Conservation (phyloP, 352 stramenopile genomes). For the Globisporangium cystogenes region DNA sequence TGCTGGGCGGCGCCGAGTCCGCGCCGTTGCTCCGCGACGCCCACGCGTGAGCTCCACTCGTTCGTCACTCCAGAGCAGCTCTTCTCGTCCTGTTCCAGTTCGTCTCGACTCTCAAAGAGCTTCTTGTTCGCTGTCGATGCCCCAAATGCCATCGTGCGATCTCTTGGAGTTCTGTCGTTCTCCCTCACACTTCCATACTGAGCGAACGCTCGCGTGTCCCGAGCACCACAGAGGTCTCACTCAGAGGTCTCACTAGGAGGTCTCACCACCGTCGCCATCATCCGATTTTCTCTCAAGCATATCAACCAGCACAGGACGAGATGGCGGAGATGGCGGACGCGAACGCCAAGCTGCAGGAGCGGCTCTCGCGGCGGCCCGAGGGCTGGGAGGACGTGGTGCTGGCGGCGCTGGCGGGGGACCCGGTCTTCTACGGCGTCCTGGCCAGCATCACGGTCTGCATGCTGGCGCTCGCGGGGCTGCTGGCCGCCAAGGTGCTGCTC, state of each 20-base stretch:
- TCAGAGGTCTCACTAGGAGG: too few relatives aligned
- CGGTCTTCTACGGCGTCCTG: slow-evolving; percentile 49
- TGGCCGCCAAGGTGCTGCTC: slow-evolving; percentile 54
- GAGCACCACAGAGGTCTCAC: too few relatives aligned
- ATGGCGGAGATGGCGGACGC: slow-evolving; percentile 2
- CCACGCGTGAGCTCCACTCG: background rate
- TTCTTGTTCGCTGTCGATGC: too few relatives aligned
- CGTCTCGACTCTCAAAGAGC: background rate
- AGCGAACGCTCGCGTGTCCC: background rate
- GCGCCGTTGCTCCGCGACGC: slow-evolving; percentile 30
- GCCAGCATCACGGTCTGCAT: slow-evolving; percentile 35
- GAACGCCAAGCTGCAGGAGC: slow-evolving; percentile 28
- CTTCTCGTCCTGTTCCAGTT: too few relatives aligned
- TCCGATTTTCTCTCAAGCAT: too few relatives aligned
- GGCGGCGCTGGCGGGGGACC: slow-evolving; percentile 52
- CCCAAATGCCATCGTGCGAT: too few relatives aligned
- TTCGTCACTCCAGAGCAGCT: too few relatives aligned
- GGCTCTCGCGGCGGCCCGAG: slow-evolving; percentile 46
- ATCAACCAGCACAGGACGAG: too few relatives aligned
- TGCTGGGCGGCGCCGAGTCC: slow-evolving; percentile 23
- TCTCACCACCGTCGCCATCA: too few relatives aligned
- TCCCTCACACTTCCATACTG: too few relatives aligned
- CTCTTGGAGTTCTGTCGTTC: too few relatives aligned
- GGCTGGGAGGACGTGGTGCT: slow-evolving; percentile 64
- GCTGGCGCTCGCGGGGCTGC: slow-evolving; percentile 44